phyloP scores from a whole-genome alignment of 257 asterid genomes.

The Penstemon eatonii region DNA sequence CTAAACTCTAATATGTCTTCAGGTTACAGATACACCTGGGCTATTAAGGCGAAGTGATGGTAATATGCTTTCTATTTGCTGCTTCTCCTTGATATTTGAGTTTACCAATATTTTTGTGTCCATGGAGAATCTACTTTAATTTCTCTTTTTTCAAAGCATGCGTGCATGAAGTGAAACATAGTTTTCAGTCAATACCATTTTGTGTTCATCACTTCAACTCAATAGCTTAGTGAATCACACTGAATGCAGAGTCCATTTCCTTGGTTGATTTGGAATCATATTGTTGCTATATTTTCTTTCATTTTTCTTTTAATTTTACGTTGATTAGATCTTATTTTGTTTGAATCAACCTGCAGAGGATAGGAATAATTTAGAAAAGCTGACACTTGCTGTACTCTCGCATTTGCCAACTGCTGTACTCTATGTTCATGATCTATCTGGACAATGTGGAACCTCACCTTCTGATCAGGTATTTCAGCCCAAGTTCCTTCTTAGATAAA shows the following conservation, averaged over 20 bases:
- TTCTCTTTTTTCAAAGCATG: slow-evolving; percentile 1
- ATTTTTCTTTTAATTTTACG: not conserved
- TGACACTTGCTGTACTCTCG: slow-evolving; percentile 93
- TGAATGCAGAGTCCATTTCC: slow-evolving; percentile 1
- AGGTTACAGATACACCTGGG: slow-evolving; percentile 99
- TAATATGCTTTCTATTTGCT: slow-evolving; percentile 36
- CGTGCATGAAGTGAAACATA: not conserved
- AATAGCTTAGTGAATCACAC: slow-evolving; percentile 9
- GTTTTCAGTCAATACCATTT: not conserved
- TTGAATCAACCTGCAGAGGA: slow-evolving; percentile 63
- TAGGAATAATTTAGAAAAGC: slow-evolving; percentile 92
- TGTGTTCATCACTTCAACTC: not conserved
- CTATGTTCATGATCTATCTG: slow-evolving; percentile 93
- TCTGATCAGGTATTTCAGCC: slow-evolving; percentile 79
- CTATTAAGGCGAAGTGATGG: slow-evolving; percentile 81
- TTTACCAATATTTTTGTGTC: slow-evolving; percentile 18
- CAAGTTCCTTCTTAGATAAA: slow-evolving; percentile 13
- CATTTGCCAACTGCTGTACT: slow-evolving; percentile 97
- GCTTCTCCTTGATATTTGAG: slow-evolving; percentile 11
- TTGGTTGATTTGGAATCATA: slow-evolving; percentile 9
- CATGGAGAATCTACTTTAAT: not conserved
- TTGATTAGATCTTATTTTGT: slow-evolving; percentile 22
- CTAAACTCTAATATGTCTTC: slow-evolving; percentile 31
- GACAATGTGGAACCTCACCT: slow-evolving; percentile 93
- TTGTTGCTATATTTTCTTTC: slow-evolving; percentile 20